These are phyloP conservation scores for Sporormia fimetaria DNA, from an alignment of 495 filamentous ascomycete species.

Conservation along the genomic window DNA sequence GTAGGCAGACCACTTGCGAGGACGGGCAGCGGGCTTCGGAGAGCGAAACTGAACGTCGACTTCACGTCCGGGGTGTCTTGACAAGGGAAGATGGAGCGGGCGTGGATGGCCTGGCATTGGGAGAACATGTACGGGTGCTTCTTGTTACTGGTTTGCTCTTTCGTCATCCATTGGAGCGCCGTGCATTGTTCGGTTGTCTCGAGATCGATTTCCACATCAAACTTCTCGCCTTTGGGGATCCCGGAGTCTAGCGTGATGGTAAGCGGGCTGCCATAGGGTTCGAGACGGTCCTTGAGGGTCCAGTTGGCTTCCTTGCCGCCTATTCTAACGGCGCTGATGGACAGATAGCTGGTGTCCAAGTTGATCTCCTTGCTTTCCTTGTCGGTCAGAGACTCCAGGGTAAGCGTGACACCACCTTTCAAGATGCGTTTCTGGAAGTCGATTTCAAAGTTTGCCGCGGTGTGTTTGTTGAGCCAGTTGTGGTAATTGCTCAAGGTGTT, in stretches of 20 bases:
- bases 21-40: constrained; percentile 76
- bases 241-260: constrained; percentile 56
- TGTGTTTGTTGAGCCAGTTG: constrained; percentile 70
- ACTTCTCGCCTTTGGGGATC: constrained; percentile 46
- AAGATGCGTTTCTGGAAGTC: constrained; percentile 68
- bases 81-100: constrained; percentile 84
- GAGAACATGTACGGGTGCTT: constrained; percentile 96
- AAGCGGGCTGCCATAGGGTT: constrained; percentile 71
- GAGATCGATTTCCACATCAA: constrained; percentile 51
- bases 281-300: constrained; percentile 53
- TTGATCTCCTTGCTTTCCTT: constrained; percentile 60
- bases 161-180: constrained; percentile 84
- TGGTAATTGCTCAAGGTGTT: constrained; percentile 89
- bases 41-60: constrained; percentile 75
- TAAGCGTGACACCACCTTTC: constrained; percentile 60
- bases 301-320: constrained; percentile 51
- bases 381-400: constrained; percentile 60
- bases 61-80: constrained; percentile 97
- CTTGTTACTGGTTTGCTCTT: constrained; percentile 82
- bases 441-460: constrained; percentile 63
- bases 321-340: constrained; percentile 55
- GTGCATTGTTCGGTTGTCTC: constrained; percentile 77
- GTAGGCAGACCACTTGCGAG: constrained; percentile 75
- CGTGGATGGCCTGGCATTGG: constrained; percentile 94
- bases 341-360: constrained; percentile 74